Conservation (phyloP, 441 rosid species). For the Gossypium davidsonii region DNA sequence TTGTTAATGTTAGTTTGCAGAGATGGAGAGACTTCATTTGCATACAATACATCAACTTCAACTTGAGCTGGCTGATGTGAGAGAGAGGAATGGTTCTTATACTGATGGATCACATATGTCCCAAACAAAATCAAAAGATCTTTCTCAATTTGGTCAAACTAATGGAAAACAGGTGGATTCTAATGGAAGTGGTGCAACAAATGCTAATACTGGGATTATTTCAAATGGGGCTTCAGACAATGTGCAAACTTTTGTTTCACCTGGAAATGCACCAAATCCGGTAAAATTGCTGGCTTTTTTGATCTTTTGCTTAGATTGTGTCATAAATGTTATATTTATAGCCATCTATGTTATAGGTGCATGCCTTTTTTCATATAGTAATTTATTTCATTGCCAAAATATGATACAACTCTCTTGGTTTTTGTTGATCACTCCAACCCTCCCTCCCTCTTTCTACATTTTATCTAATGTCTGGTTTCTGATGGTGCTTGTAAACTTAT, state of each 20-base stretch:
- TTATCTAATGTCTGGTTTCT: not conserved
- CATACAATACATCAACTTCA: constrained; percentile 87
- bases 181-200: constrained; percentile 35
- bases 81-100: constrained; percentile 57
- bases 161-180: constrained; percentile 49
- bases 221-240: constrained; percentile 48
- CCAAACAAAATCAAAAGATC: constrained; percentile 41
- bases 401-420: not conserved
- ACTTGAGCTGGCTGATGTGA: constrained; percentile 64
- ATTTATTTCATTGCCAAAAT: not conserved
- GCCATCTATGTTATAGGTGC: not conserved
- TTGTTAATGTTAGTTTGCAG: constrained; percentile 55
- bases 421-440: not conserved
- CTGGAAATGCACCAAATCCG: constrained; percentile 45
- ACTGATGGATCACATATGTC: constrained; percentile 42
- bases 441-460: not conserved
- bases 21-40: constrained; percentile 84
- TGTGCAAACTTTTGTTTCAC: constrained; percentile 35
- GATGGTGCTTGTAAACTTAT: not conserved
- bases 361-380: not conserved
- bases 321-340: not conserved
- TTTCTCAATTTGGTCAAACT: constrained; percentile 50
- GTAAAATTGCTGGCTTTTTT: constrained; percentile 27
- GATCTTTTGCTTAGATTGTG: not conserved
- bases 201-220: constrained; percentile 30